Base-by-base conservation (phyloP, 768 basidiomycete genomes). In the Termitomyces sp. region DNA sequence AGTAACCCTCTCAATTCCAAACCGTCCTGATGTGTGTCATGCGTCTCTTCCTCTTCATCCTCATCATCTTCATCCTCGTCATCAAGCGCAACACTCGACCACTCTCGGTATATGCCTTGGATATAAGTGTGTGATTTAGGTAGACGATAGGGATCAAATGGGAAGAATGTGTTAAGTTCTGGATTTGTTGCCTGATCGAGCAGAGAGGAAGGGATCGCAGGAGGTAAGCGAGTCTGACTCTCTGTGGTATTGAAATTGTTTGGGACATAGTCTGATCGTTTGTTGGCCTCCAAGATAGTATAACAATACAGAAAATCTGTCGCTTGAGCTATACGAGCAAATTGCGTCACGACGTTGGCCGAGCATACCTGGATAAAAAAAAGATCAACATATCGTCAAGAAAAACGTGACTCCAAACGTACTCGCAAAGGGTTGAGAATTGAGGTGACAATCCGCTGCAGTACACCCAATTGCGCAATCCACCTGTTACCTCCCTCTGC, bases 81-180 rank as follows among this genome's bases (percentile, higher is more conserved):
- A 7, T 86, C 87, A 16, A 84, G 82, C 4, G 90, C 87, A 3
- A 96, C 94, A 31, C 83, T 75, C 16, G 84, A 76, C 96, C 96
- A 99, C 56, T 95, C 91, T 42, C 94, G 78, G 64, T 98, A 99
- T 25, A 97, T 81, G 9, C 76, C 77, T 50, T 91, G 85, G 52
- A 99, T 89, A 64, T 86, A 97, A 20, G 70, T 68, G 29, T 80
- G 76, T 35, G 92, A 94, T 54, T 84, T 79, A 0, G 92, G 89
- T 5, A 99, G 83, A 56, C 86, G 89, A 75, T 93, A 98, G 2
- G 97, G 97, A 69, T 99, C 97, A 67, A 99, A 99, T 0, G 97
- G 97, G 76, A 99, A 99, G 76, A 98, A 98, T 11, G 87, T 85
- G 65, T 93, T 94, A 52, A 98, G 77, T 56, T 95, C 93, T 9